These are phyloP conservation scores for Ettlia oleoabundans DNA, from an alignment of 139 green algal genomes.

Conservation along the genomic window DNA sequence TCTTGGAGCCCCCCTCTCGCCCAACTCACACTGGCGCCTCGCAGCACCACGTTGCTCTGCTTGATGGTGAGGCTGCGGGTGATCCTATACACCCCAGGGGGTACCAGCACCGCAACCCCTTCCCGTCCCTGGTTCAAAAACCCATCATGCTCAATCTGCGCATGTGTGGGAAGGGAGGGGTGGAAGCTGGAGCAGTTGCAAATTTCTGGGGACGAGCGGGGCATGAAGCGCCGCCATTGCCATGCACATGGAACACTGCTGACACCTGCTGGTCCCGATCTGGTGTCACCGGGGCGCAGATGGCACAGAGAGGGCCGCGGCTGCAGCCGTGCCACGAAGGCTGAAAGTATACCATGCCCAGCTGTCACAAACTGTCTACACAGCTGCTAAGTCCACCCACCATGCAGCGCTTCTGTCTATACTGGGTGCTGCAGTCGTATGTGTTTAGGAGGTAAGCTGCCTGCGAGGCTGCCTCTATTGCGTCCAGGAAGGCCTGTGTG, in stretches of 20 bases:
- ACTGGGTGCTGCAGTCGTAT: conserved; percentile 8
- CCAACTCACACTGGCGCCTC: conserved; percentile 17
- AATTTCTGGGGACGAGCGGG: too few species aligned
- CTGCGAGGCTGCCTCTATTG: not conserved
- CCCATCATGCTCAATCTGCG: not conserved
- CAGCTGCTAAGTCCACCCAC: not conserved
- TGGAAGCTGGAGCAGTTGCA: too few species aligned
- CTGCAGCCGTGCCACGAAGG: too few species aligned
- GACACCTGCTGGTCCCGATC: too few species aligned
- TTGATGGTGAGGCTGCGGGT: not conserved
- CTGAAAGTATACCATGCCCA: not conserved
- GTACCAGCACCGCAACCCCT: conserved; percentile 9
- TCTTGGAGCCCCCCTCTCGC: too few species aligned
- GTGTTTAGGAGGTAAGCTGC: not conserved
- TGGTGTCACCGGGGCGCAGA: too few species aligned
- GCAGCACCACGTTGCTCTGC: conserved; percentile 19
- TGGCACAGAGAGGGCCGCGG: too few species aligned
- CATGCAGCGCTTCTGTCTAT: not conserved
- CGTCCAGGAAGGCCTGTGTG: not conserved
- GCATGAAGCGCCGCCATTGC: too few species aligned
- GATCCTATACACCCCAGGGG: not conserved
- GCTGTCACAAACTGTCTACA: too few species aligned
- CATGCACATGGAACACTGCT: too few species aligned
- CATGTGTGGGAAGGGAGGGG: not conserved
- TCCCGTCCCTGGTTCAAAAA: not conserved